A percentile compares a stretch with the other conserved stretches of the same genome.
Evolutionary conservation across 2,329 filamentous ascomycete genomes (phyloP).

Genomic region (Aspergillus carbonarius): DNA sequence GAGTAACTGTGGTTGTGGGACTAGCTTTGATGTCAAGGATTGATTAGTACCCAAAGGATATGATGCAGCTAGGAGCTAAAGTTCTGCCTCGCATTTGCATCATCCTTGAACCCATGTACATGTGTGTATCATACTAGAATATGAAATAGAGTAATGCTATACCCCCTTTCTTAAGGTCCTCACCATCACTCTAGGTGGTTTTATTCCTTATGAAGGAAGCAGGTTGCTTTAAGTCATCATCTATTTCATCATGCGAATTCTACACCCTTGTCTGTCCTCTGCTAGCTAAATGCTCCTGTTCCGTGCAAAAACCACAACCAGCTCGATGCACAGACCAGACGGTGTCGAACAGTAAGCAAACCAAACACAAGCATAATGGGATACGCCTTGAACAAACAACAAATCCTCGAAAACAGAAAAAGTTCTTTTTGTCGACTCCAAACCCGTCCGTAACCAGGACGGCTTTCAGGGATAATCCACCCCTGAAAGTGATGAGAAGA

Average conservation of each 20-base stretch:
- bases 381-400: slow-evolving; percentile 21
- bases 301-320: slow-evolving; percentile 11
- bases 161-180: slow-evolving; percentile 19
- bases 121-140: slow-evolving; percentile 16
- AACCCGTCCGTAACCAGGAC: slow-evolving; percentile 12
- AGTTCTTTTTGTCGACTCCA: slow-evolving; percentile 22
- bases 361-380: slow-evolving; percentile 16
- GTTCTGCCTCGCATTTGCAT: neutral
- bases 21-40: slow-evolving; percentile 87
- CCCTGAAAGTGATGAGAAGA: slow-evolving; percentile 12
- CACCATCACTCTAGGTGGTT: neutral
- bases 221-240: slow-evolving; percentile 14
- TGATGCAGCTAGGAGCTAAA: neutral
- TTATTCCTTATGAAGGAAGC: neutral
- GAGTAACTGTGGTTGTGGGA: slow-evolving; percentile 95
- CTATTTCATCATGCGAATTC: slow-evolving; percentile 22
- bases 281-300: slow-evolving; percentile 9
- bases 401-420: slow-evolving; percentile 11
- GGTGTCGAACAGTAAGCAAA: slow-evolving; percentile 16
- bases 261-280: slow-evolving; percentile 11
- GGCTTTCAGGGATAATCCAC: slow-evolving; percentile 10
- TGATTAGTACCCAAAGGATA: slow-evolving; percentile 38
- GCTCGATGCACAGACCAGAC: slow-evolving; percentile 14
- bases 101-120: slow-evolving; percentile 2
- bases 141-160: slow-evolving; percentile 22